These are phyloP conservation scores for Mycosarcoma maydis DNA, from an alignment of 1,284 basidiomycete species.

Conservation along the genomic window DNA sequence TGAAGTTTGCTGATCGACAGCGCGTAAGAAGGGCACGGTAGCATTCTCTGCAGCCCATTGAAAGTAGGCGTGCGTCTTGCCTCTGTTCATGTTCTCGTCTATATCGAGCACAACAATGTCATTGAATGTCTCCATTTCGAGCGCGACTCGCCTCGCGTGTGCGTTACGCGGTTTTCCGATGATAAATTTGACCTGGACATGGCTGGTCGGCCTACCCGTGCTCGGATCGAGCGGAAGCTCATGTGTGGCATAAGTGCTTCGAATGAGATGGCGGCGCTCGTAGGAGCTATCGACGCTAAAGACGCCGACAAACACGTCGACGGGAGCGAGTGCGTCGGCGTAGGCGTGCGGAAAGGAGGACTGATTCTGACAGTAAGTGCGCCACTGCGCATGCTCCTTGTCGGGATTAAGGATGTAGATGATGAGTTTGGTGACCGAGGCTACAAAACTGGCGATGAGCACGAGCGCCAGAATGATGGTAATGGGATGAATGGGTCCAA, in stretches of 20 bases:
- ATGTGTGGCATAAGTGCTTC: slow-evolving; percentile 88
- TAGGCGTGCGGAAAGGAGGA: slow-evolving; percentile 68
- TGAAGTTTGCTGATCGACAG: slow-evolving; percentile 21
- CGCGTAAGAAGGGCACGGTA: slow-evolving; percentile 77
- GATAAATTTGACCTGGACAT: slow-evolving; percentile 89
- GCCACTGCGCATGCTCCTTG: slow-evolving; percentile 92
- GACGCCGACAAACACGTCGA: slow-evolving; percentile 87
- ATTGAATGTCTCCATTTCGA: slow-evolving; percentile 93
- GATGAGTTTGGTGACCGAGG: slow-evolving; percentile 69
- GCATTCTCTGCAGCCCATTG: slow-evolving; percentile 89
- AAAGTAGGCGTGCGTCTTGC: slow-evolving; percentile 84
- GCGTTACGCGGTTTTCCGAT: slow-evolving; percentile 83
- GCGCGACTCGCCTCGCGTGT: slow-evolving; percentile 80
- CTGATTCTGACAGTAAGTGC: slow-evolving; percentile 82
- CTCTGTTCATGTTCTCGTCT: slow-evolving; percentile 88
- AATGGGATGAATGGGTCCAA: slow-evolving; percentile 52
- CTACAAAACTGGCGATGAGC: slow-evolving; percentile 54
- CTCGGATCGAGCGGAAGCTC: slow-evolving; percentile 61
- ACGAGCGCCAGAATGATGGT: slow-evolving; percentile 51
- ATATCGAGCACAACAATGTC: slow-evolving; percentile 87
- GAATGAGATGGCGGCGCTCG: slow-evolving; percentile 86
- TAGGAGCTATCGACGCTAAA: slow-evolving; percentile 82
- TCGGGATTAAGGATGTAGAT: slow-evolving; percentile 94
- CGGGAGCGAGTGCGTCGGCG: slow-evolving; percentile 80
- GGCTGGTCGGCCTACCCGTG: slow-evolving; percentile 69